phyloP scores from a whole-genome alignment of 495 filamentous ascomycete species.

The Clohesyomyces aquaticus region DNA sequence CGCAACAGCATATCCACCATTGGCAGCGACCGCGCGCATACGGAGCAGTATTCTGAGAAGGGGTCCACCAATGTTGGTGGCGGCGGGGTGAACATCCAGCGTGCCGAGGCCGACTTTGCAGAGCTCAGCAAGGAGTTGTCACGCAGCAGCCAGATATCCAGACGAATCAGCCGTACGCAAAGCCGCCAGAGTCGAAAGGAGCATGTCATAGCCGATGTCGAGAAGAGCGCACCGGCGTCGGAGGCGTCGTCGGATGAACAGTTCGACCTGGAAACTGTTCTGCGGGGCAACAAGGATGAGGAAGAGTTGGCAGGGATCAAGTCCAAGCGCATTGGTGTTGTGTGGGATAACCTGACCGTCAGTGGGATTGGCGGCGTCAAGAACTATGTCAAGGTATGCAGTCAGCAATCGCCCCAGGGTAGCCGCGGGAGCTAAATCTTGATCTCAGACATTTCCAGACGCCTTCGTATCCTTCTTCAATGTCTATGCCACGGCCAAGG shows the following conservation, averaged over 20 bases:
- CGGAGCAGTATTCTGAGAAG: constrained; percentile 7
- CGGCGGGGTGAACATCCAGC: constrained; percentile 70
- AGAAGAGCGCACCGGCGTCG: constrained; percentile 52
- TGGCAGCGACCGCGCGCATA: constrained; percentile 4
- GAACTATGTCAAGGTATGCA: constrained; percentile 63
- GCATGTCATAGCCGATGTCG: constrained; percentile 50
- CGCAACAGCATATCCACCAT: constrained; percentile 21
- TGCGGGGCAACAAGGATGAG: constrained; percentile 69
- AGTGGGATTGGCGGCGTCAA: constrained; percentile 75
- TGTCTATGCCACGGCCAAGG: constrained; percentile 61
- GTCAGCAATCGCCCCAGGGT: neutral
- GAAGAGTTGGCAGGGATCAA: constrained; percentile 77
- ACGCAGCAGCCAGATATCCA: constrained; percentile 55
- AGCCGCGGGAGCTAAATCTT: constrained; percentile 14
- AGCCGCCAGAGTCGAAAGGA: constrained; percentile 46
- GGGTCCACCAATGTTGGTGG: constrained; percentile 6
- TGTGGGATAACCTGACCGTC: constrained; percentile 79
- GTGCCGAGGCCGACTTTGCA: constrained; percentile 76
- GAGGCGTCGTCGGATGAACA: constrained; percentile 56
- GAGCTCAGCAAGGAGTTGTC: constrained; percentile 76
- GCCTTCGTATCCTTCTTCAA: constrained; percentile 79
- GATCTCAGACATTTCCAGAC: constrained; percentile 73
- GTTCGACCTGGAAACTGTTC: constrained; percentile 72
- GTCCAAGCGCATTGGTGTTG: constrained; percentile 68
- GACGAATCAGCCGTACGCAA: constrained; percentile 51